phyloP scores from a whole-genome alignment of 192 early-diverging fungal species.

The Coemansia sp. region DNA sequence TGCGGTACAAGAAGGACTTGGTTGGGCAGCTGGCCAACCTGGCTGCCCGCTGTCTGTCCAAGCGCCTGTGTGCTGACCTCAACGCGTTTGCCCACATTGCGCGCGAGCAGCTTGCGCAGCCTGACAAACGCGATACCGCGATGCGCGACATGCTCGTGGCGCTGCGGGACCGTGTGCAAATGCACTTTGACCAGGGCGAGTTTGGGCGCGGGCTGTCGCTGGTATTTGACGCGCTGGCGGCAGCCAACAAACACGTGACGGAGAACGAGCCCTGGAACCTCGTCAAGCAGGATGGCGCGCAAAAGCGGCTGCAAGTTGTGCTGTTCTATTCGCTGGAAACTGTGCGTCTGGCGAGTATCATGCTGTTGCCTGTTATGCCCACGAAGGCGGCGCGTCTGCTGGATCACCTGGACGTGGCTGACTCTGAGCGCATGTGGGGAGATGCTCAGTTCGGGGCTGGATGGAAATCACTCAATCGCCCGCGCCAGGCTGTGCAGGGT shows the following conservation, averaged over 20 bases:
- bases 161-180: slow-evolving; percentile 25
- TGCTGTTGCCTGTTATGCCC: slow-evolving; percentile 88
- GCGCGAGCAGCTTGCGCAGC: neutral
- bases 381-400: slow-evolving; percentile 66
- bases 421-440: slow-evolving; percentile 58
- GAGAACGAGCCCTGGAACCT: slow-evolving; percentile 79
- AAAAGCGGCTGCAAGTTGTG: slow-evolving; percentile 56
- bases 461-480: slow-evolving; percentile 42
- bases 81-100: slow-evolving; percentile 25
- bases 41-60: slow-evolving; percentile 62
- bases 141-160: slow-evolving; percentile 13
- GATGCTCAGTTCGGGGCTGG: slow-evolving; percentile 60
- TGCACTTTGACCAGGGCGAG: slow-evolving; percentile 57
- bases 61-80: slow-evolving; percentile 32
- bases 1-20: slow-evolving; percentile 75
- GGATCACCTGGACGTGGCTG: slow-evolving; percentile 59
- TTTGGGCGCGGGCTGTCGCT: slow-evolving; percentile 60
- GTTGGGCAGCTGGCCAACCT: slow-evolving; percentile 85
- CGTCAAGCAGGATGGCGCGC: slow-evolving; percentile 44
- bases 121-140: neutral
- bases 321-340: slow-evolving; percentile 78
- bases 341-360: slow-evolving; percentile 65
- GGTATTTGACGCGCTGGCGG: slow-evolving; percentile 64
- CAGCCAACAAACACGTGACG: slow-evolving; percentile 72
- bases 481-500: neutral